phyloP scores from a whole-genome alignment of 169 alveolate species.

The Plasmodium yoelii region DNA sequence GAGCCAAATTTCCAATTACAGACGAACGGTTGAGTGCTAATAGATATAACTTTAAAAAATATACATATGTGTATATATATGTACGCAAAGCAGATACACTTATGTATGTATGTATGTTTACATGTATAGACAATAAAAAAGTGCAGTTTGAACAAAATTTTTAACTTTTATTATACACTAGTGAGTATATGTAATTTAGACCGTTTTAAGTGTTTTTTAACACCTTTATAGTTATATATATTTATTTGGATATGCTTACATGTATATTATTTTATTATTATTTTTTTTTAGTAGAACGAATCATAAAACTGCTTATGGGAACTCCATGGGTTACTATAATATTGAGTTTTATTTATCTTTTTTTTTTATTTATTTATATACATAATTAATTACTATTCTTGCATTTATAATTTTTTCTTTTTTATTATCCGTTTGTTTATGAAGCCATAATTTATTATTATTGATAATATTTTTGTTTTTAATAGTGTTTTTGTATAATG shows the following conservation, averaged over 20 bases:
- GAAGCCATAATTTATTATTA: not conserved
- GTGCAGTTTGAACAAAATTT: not conserved
- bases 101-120: not conserved
- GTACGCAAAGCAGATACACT: not conserved
- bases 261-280: slow-evolving; percentile 11
- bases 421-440: not conserved
- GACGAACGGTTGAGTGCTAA: slow-evolving; percentile 53
- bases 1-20: slow-evolving; percentile 49
- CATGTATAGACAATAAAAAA: not conserved
- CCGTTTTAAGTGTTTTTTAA: too few relatives aligned
- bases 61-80: not conserved
- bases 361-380: not conserved
- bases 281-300: slow-evolving; percentile 47
- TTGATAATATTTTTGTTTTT: slow-evolving; percentile 5
- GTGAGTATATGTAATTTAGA: too few relatives aligned
- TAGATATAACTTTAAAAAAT: not conserved
- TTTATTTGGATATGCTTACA: not conserved
- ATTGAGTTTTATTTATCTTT: slow-evolving; percentile 11
- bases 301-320: slow-evolving; percentile 3
- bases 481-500: not conserved
- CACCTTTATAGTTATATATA: not conserved
- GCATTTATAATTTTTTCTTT: not conserved
- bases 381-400: not conserved
- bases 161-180: too few relatives aligned
- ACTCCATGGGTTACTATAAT: slow-evolving; percentile 11